Conservation (phyloP, 257 asterid genomes). For the Primulina tabacum region DNA sequence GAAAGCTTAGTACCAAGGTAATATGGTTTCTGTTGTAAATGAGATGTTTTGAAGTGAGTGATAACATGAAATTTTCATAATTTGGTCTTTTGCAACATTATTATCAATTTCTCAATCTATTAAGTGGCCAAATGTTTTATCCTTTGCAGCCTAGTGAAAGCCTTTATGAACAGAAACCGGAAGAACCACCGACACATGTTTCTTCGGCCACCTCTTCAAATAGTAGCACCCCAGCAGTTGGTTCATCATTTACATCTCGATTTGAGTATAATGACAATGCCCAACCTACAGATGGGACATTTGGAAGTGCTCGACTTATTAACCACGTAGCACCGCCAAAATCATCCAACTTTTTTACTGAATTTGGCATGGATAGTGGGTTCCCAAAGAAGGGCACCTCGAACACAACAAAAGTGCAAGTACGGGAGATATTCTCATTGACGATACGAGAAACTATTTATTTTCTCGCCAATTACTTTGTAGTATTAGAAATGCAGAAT, state of each 20-base stretch:
- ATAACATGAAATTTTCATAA: background rate
- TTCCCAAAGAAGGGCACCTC: slow-evolving; percentile 71
- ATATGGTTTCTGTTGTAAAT: slow-evolving; percentile 6
- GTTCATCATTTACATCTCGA: slow-evolving; percentile 59
- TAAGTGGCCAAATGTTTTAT: slow-evolving; percentile 20
- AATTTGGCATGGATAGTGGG: slow-evolving; percentile 87
- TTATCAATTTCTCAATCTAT: slow-evolving; percentile 17
- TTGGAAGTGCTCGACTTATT: slow-evolving; percentile 58
- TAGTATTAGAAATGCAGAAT: background rate
- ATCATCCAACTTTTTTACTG: slow-evolving; percentile 41
- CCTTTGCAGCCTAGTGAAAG: slow-evolving; percentile 74
- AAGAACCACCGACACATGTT: slow-evolving; percentile 63
- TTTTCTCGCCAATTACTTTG: background rate
- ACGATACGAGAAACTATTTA: background rate
- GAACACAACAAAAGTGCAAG: slow-evolving; percentile 69
- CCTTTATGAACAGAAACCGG: slow-evolving; percentile 96
- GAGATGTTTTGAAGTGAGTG: background rate
- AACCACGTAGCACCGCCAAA: slow-evolving; percentile 78
- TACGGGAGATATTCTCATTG: slow-evolving; percentile 35
- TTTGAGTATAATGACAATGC: slow-evolving; percentile 76
- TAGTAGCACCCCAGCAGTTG: slow-evolving; percentile 41
- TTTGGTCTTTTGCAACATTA: background rate
- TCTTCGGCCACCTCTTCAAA: slow-evolving; percentile 51
- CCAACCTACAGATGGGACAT: slow-evolving; percentile 61
- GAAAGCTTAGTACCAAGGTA: slow-evolving; percentile 83